These are phyloP conservation scores for Pythium insidiosum DNA, from an alignment of 352 stramenopile species.

Conservation along the genomic window DNA sequence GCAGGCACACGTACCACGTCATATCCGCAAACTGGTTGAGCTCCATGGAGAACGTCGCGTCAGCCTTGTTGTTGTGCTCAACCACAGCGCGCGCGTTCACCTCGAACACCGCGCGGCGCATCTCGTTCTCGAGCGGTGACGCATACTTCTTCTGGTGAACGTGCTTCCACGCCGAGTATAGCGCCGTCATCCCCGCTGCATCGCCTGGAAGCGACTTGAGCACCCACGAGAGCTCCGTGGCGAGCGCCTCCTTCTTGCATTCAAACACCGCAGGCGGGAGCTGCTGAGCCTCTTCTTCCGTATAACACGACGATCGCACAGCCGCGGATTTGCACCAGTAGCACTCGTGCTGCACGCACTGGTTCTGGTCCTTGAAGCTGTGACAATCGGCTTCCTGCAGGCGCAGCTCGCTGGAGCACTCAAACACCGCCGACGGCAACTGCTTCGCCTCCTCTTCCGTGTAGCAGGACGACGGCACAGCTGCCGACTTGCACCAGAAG, in stretches of 20 bases:
- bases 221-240: constrained; percentile 19
- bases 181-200: constrained; percentile 14
- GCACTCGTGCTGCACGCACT: constrained; percentile 49
- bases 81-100: constrained; percentile 54
- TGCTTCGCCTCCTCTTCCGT: constrained; percentile 49
- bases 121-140: constrained; percentile 34
- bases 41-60: constrained; percentile 55
- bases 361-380: constrained; percentile 29
- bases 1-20: constrained; percentile 52
- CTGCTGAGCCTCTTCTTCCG: constrained; percentile 43
- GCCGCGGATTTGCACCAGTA: constrained; percentile 69
- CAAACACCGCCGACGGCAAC: constrained; percentile 60
- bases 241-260: constrained; percentile 32
- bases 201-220: constrained; percentile 26
- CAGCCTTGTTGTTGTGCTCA: constrained; percentile 37
- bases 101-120: constrained; percentile 48
- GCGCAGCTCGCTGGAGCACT: no score
- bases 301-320: constrained; percentile 80
- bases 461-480: constrained; percentile 77
- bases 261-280: constrained; percentile 70
- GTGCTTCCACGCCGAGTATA: constrained; percentile 50
- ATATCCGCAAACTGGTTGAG: constrained; percentile 71
- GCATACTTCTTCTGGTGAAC: constrained; percentile 39
- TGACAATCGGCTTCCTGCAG: constrained; percentile 62
- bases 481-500: constrained; percentile 66